These are phyloP conservation scores for Bryoglossum gracile DNA, from an alignment of 495 filamentous ascomycete species.

Conservation along the genomic window DNA sequence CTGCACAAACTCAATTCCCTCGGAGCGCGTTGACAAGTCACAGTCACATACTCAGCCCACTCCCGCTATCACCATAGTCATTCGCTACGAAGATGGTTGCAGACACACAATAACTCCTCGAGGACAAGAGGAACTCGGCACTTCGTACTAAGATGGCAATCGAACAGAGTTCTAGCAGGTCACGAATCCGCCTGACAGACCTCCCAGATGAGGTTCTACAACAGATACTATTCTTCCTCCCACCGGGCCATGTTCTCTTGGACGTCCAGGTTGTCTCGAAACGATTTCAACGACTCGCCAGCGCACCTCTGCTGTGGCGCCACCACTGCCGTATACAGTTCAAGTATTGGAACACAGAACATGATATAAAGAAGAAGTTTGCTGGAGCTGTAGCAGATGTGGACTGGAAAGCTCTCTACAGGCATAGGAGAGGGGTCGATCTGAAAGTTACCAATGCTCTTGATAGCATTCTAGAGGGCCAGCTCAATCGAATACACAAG, in stretches of 20 bases:
- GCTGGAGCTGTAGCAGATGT: slow-evolving; percentile 42
- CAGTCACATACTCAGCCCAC: too few relatives aligned
- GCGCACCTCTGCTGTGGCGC: slow-evolving; percentile 72
- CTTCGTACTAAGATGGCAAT: too few relatives aligned
- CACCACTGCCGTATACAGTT: slow-evolving; percentile 60
- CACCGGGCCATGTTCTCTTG: slow-evolving; percentile 43
- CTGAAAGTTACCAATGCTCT: slow-evolving; percentile 48
- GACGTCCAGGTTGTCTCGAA: slow-evolving; percentile 53
- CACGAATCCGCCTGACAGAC: too few relatives aligned
- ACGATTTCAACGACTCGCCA: slow-evolving; percentile 55
- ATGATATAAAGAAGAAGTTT: slow-evolving; percentile 54
- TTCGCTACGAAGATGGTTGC: too few relatives aligned
- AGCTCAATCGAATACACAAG: slow-evolving; percentile 60
- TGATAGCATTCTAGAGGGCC: slow-evolving; percentile 61
- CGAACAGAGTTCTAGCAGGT: too few relatives aligned
- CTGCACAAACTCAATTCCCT: too few relatives aligned
- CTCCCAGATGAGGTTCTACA: slow-evolving; percentile 73
- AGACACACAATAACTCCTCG: too few relatives aligned
- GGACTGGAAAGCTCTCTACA: slow-evolving; percentile 72
- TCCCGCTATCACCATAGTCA: too few relatives aligned
- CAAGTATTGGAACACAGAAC: slow-evolving; percentile 63
- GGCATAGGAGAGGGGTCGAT: slow-evolving; percentile 49
- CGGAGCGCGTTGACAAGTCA: too few relatives aligned
- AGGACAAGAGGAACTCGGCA: too few relatives aligned
- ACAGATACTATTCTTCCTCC: slow-evolving; percentile 54